A percentile compares a stretch with the other conserved stretches of the same genome.
phyloP scores from a whole-genome alignment of 176 grass and related monocot genomes.

The Areca catechu region DNA sequence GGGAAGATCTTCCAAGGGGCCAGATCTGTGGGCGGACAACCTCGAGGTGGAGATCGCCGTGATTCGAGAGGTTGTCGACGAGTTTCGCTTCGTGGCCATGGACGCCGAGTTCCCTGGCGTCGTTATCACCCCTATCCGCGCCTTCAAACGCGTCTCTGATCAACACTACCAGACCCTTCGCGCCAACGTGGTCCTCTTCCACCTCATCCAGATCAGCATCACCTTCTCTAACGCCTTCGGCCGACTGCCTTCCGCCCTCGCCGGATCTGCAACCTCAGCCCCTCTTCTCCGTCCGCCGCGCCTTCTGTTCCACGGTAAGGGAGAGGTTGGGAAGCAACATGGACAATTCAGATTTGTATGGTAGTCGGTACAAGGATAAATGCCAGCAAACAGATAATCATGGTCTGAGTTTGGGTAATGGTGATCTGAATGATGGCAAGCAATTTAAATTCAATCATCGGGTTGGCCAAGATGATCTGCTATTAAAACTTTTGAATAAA shows the following conservation, averaged over 20 bases:
- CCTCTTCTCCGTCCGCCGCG: no score
- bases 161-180: not conserved
- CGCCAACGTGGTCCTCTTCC: constrained; percentile 4
- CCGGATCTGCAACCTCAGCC: no score
- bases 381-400: constrained; percentile 38
- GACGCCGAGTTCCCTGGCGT: constrained; percentile 16
- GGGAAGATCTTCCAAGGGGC: no score
- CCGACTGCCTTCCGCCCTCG: constrained; percentile 6
- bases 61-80: constrained; percentile 7
- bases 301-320: no score
- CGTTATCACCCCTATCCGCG: not conserved
- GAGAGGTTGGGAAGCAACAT: no score
- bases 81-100: constrained; percentile 8
- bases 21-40: no score
- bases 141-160: constrained; percentile 3
- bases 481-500: constrained; percentile 68
- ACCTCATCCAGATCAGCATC: constrained; percentile 10
- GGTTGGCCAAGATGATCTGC: constrained; percentile 52
- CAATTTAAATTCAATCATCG: constrained; percentile 21
- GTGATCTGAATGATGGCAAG: constrained; percentile 31
- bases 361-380: no score
- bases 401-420: constrained; percentile 23
- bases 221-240: constrained; percentile 6
- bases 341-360: no score
- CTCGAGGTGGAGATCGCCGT: constrained; percentile 4